These are phyloP conservation scores for Rutstroemia sp. DNA, from an alignment of 2,329 filamentous ascomycete genomes.

Conservation along the genomic window DNA sequence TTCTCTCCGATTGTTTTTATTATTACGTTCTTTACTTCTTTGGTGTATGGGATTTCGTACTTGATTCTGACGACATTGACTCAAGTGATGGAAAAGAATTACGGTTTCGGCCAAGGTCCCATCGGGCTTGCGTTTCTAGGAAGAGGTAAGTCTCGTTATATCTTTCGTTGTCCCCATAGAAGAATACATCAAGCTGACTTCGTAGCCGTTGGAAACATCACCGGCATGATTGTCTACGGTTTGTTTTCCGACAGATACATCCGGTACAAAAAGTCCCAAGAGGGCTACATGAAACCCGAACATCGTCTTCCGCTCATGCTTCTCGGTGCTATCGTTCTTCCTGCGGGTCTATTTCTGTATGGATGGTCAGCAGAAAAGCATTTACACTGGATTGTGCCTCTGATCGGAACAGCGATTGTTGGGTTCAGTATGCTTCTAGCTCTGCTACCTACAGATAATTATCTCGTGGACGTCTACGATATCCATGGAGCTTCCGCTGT, in stretches of 20 bases:
- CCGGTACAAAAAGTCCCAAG: neutral
- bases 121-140: constrained; percentile 32
- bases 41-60: constrained; percentile 31
- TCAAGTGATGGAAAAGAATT: constrained; percentile 28
- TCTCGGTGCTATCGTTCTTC: constrained; percentile 32
- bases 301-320: constrained; percentile 36
- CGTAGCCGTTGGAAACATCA: neutral
- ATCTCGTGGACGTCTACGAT: constrained; percentile 37
- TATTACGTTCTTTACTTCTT: constrained; percentile 28
- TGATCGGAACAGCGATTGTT: constrained; percentile 34
- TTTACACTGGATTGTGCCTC: constrained; percentile 36
- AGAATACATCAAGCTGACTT: neutral
- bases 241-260: neutral
- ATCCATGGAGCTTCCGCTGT: constrained; percentile 33
- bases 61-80: constrained; percentile 34
- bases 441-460: constrained; percentile 35
- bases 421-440: constrained; percentile 36
- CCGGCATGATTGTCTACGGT: neutral
- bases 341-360: constrained; percentile 42
- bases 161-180: constrained; percentile 5
- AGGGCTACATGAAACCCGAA: constrained; percentile 27
- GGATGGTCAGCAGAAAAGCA: constrained; percentile 36
- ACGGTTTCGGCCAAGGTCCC: constrained; percentile 29
- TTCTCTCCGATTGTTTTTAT: constrained; percentile 28
- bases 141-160: constrained; percentile 27